A percentile compares a stretch with the other conserved stretches of the same genome.
phyloP scores from a whole-genome alignment of 768 basidiomycete species.

The Mycena filopes region DNA sequence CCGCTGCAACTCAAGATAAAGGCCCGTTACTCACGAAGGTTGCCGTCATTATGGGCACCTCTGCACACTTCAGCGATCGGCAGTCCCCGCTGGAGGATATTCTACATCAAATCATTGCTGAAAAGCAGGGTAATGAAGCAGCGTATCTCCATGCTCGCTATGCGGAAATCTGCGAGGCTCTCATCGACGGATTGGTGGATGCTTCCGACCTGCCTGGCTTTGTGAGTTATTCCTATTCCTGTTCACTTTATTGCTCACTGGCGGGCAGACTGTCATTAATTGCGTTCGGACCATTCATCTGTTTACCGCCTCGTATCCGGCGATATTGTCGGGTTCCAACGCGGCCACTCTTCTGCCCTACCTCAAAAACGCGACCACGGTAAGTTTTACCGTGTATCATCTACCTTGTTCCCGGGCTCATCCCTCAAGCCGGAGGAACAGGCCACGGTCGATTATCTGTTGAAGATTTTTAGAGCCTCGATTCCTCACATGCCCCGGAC shows the following conservation, averaged over 20 bases:
- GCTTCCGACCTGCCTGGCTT: slow-evolving; percentile 83
- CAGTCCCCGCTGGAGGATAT: slow-evolving; percentile 88
- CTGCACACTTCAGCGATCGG: slow-evolving; percentile 83
- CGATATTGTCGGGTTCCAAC: slow-evolving; percentile 83
- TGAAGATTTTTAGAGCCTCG: slow-evolving; percentile 87
- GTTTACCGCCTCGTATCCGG: slow-evolving; percentile 84
- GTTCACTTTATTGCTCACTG: neutral
- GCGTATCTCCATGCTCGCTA: slow-evolving; percentile 72
- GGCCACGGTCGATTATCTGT: slow-evolving; percentile 83
- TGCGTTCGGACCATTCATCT: slow-evolving; percentile 89
- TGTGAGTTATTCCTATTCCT: slow-evolving; percentile 54
- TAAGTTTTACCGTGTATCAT: slow-evolving; percentile 45
- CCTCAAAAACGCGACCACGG: slow-evolving; percentile 83
- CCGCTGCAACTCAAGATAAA: slow-evolving; percentile 58
- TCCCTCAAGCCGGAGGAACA: slow-evolving; percentile 85
- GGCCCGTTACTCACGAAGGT: slow-evolving; percentile 71
- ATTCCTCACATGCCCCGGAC: slow-evolving; percentile 93
- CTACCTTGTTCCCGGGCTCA: neutral
- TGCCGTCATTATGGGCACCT: slow-evolving; percentile 85
- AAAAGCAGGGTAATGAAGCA: slow-evolving; percentile 70
- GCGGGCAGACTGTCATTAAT: slow-evolving; percentile 76
- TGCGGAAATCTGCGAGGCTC: slow-evolving; percentile 80
- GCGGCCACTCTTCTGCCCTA: slow-evolving; percentile 92
- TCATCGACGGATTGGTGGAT: slow-evolving; percentile 92
- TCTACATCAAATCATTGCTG: slow-evolving; percentile 82